These are phyloP conservation scores for Sugiyamaella novakii DNA, from an alignment of 1,139 yeast species.

Conservation along the genomic window DNA sequence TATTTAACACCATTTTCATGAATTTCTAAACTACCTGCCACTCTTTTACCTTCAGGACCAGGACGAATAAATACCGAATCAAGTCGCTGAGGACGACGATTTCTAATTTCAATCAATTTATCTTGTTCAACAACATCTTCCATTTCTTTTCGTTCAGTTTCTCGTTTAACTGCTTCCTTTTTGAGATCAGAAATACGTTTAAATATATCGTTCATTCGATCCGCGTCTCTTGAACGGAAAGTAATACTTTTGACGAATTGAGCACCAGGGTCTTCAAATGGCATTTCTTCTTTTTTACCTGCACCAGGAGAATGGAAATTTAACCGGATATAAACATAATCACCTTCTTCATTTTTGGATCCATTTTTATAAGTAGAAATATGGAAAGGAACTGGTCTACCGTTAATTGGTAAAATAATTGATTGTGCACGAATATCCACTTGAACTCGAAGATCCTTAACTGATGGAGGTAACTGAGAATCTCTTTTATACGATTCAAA, in stretches of 20 bases:
- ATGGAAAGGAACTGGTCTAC: slow-evolving; percentile 98
- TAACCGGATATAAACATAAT: slow-evolving; percentile 82
- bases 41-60: slow-evolving; percentile 93
- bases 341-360: slow-evolving; percentile 95
- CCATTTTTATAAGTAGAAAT: slow-evolving; percentile 93
- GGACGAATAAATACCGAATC: slow-evolving; percentile 93
- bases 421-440: slow-evolving; percentile 89
- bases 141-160: slow-evolving; percentile 84
- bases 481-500: slow-evolving; percentile 95
- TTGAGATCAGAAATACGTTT: slow-evolving; percentile 90
- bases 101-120: slow-evolving; percentile 74
- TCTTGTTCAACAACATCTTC: slow-evolving; percentile 97
- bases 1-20: slow-evolving; percentile 97
- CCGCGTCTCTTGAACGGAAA: slow-evolving; percentile 85
- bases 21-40: slow-evolving; percentile 86
- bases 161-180: slow-evolving; percentile 88
- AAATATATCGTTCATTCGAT: slow-evolving; percentile 87
- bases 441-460: slow-evolving; percentile 80
- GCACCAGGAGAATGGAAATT: slow-evolving; percentile 93
- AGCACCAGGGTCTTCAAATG: slow-evolving; percentile 89
- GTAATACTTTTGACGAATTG: slow-evolving; percentile 87
- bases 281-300: slow-evolving; percentile 73
- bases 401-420: slow-evolving; percentile 85
- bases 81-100: slow-evolving; percentile 78
- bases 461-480: slow-evolving; percentile 81